Evolutionary conservation across 2,329 filamentous ascomycete genomes (phyloP).

Genomic region (Fusarium albosuccineum): DNA sequence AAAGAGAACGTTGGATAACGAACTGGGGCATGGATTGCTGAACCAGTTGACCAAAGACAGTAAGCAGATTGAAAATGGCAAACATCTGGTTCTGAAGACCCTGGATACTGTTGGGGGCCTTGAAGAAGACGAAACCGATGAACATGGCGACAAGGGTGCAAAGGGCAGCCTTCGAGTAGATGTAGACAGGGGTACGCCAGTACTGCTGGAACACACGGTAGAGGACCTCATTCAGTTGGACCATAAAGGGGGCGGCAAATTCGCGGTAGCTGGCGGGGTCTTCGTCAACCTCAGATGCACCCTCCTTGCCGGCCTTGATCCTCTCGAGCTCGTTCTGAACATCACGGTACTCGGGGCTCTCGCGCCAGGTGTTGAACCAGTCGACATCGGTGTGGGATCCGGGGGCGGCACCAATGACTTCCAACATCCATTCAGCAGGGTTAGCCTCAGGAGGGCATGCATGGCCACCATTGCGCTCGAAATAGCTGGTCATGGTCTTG

Average conservation of each 20-base stretch:
- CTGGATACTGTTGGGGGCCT: slow-evolving; percentile 77
- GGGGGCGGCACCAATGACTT: slow-evolving; percentile 72
- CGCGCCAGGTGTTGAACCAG: slow-evolving; percentile 74
- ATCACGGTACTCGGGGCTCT: slow-evolving; percentile 66
- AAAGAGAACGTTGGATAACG: slow-evolving; percentile 82
- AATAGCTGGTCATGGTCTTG: slow-evolving; percentile 77
- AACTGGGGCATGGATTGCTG: slow-evolving; percentile 91
- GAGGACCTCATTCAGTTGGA: slow-evolving; percentile 76
- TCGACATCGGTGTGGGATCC: slow-evolving; percentile 73
- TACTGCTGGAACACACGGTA: slow-evolving; percentile 89
- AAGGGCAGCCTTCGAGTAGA: slow-evolving; percentile 83
- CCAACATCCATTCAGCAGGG: slow-evolving; percentile 85
- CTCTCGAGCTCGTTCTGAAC: slow-evolving; percentile 70
- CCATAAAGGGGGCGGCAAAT: slow-evolving; percentile 81
- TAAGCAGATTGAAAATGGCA: slow-evolving; percentile 85
- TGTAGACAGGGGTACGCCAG: slow-evolving; percentile 90
- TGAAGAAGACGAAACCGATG: slow-evolving; percentile 85
- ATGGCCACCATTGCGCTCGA: slow-evolving; percentile 77
- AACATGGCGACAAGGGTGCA: slow-evolving; percentile 77
- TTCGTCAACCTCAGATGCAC: slow-evolving; percentile 46
- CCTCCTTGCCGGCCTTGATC: slow-evolving; percentile 65
- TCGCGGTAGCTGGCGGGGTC: slow-evolving; percentile 71
- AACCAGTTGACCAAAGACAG: slow-evolving; percentile 83
- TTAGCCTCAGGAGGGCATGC: slow-evolving; percentile 77
- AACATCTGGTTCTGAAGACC: slow-evolving; percentile 91